These are phyloP conservation scores for Cocos nucifera DNA, from an alignment of 176 grass and related monocot species.

Conservation along the genomic window DNA sequence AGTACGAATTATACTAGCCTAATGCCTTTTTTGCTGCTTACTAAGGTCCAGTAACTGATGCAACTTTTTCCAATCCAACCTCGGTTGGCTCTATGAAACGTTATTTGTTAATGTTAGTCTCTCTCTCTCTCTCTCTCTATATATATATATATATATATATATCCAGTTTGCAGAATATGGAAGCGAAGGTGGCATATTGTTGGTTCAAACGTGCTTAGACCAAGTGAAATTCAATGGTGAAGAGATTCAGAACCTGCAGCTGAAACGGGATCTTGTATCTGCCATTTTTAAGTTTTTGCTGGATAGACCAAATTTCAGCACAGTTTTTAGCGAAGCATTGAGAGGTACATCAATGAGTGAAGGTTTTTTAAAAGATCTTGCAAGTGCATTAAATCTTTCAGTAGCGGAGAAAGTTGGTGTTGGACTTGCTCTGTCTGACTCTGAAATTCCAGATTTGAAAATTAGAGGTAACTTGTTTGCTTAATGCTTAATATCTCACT, in stretches of 20 bases:
- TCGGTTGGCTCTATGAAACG: not conserved
- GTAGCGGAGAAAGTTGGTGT: slow-evolving; percentile 53
- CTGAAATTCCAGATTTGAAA: slow-evolving; percentile 48
- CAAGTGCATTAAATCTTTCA: slow-evolving; percentile 56
- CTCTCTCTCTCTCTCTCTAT: slow-evolving; percentile 11
- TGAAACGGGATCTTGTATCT: slow-evolving; percentile 37
- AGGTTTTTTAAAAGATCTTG: slow-evolving; percentile 59
- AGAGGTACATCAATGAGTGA: slow-evolving; percentile 26
- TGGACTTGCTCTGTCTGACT: slow-evolving; percentile 73
- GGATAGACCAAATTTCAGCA: slow-evolving; percentile 54
- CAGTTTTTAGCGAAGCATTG: slow-evolving; percentile 70
- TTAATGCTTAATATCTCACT: not conserved
- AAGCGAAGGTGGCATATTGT: slow-evolving; percentile 48
- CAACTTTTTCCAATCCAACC: not conserved
- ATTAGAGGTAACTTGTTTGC: slow-evolving; percentile 41
- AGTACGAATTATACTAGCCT: too few relatives aligned
- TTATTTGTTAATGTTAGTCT: slow-evolving; percentile 4
- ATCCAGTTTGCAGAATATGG: slow-evolving; percentile 64
- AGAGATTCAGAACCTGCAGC: slow-evolving; percentile 25
- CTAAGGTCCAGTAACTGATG: too few relatives aligned
- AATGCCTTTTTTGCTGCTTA: too few relatives aligned
- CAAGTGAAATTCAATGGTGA: slow-evolving; percentile 36
- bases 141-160: too few relatives aligned
- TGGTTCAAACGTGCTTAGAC: slow-evolving; percentile 72
- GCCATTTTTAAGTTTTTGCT: slow-evolving; percentile 58